Conservation (phyloP, 192 early-diverging fungal species). For the Phycomyces blakesleeanus region DNA sequence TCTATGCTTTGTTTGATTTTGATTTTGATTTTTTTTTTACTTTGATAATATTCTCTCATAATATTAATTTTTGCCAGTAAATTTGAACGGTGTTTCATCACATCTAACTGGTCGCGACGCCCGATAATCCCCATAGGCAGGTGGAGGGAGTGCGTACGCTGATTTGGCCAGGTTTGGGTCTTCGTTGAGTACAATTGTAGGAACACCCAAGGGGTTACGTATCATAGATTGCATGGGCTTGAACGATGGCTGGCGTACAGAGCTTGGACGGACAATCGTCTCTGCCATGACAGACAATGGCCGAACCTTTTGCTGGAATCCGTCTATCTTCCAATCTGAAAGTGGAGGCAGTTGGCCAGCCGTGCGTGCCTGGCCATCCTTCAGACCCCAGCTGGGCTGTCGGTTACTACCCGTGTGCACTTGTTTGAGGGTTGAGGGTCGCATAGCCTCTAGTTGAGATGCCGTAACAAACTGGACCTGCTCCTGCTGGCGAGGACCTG, state of each 20-base stretch:
- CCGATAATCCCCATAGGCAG: conserved; percentile 11
- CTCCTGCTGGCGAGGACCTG: background rate
- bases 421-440: background rate
- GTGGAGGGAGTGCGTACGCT: conserved; percentile 1
- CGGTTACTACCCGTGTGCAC: background rate
- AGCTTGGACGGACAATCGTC: conserved; percentile 6
- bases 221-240: conserved; percentile 14
- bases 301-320: conserved; percentile 5
- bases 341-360: background rate
- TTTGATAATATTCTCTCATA: too few relatives aligned
- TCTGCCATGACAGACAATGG: background rate
- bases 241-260: conserved; percentile 2
- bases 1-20: background rate
- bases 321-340: conserved; percentile 5
- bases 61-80: background rate
- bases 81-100: background rate
- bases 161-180: conserved; percentile 5
- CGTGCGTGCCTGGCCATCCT: conserved; percentile 4
- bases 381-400: conserved; percentile 4
- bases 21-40: too few relatives aligned
- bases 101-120: background rate
- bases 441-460: background rate
- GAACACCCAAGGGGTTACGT: background rate
- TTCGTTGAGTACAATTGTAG: background rate
- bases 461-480: conserved; percentile 1